These are phyloP conservation scores for Phytopythium oedochilum DNA, from an alignment of 352 stramenopile genomes.

Conservation along the genomic window DNA sequence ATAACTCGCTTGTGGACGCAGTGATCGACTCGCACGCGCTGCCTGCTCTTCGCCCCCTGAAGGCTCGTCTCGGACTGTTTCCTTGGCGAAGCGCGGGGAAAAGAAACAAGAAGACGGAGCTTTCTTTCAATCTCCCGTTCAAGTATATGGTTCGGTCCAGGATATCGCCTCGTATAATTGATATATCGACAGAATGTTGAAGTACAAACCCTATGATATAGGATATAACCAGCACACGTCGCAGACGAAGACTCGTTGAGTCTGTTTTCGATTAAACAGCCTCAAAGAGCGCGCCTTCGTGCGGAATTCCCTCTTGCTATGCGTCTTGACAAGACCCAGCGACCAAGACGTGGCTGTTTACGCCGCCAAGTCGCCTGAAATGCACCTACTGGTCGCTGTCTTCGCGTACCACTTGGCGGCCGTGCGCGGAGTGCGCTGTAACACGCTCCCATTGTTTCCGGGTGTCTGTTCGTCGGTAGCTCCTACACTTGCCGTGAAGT, in stretches of 20 bases:
- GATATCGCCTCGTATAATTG: background rate
- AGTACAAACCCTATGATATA: background rate
- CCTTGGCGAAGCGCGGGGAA: too few relatives aligned
- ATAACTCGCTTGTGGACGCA: background rate
- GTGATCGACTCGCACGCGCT: too few relatives aligned
- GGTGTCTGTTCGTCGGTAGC: constrained; percentile 14
- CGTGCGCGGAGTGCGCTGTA: constrained; percentile 21
- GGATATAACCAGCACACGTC: background rate
- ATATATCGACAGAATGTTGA: background rate
- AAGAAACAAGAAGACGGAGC: background rate
- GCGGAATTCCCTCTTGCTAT: too few relatives aligned
- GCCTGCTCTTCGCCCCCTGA: background rate
- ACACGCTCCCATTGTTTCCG: background rate
- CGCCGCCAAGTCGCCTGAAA: background rate
- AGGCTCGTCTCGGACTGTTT: background rate
- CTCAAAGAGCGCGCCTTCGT: too few relatives aligned
- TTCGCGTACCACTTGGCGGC: constrained; percentile 27
- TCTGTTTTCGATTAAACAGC: background rate
- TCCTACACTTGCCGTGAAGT: constrained; percentile 26
- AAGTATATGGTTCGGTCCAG: background rate
- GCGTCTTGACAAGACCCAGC: too few relatives aligned
- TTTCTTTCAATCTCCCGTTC: background rate
- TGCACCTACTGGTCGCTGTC: constrained; percentile 28
- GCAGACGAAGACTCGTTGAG: background rate
- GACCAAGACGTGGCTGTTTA: background rate